phyloP scores from a whole-genome alignment of 2,329 filamentous ascomycete genomes.

The Sporothrix mexicana region DNA sequence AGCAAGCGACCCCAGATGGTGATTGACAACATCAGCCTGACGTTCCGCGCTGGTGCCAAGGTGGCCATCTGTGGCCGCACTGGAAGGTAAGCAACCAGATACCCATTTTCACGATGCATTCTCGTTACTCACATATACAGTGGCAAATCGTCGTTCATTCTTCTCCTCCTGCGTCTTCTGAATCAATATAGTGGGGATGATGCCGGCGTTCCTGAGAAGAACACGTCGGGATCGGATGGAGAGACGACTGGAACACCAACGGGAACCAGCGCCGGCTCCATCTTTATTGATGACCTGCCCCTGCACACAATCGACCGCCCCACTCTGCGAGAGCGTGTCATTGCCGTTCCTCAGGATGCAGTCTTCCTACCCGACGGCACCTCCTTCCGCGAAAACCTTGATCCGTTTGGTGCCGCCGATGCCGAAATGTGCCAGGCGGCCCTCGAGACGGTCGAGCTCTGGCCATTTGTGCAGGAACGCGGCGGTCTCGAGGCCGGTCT shows the following conservation, averaged over 20 bases:
- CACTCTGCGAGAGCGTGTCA: slow-evolving; percentile 54
- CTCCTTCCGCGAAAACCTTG: slow-evolving; percentile 51
- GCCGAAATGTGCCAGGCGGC: slow-evolving; percentile 44
- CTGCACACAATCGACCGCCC: slow-evolving; percentile 49
- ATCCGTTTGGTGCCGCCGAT: slow-evolving; percentile 46
- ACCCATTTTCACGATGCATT: background rate
- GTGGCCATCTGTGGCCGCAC: slow-evolving; percentile 54
- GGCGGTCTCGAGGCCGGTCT: slow-evolving; percentile 46
- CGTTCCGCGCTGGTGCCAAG: slow-evolving; percentile 45
- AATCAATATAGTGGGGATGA: slow-evolving; percentile 43
- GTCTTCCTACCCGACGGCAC: slow-evolving; percentile 54
- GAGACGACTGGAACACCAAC: background rate
- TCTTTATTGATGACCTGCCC: slow-evolving; percentile 52
- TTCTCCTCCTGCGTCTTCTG: slow-evolving; percentile 50
- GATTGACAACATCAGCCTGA: slow-evolving; percentile 40
- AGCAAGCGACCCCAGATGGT: slow-evolving; percentile 41
- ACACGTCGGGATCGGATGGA: background rate
- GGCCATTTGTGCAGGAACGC: slow-evolving; percentile 40
- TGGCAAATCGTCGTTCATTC: slow-evolving; percentile 53
- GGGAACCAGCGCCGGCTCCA: slow-evolving; percentile 36
- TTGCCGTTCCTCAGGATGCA: slow-evolving; percentile 60
- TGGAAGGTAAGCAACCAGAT: slow-evolving; percentile 39
- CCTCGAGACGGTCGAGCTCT: slow-evolving; percentile 48
- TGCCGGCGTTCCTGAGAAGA: slow-evolving; percentile 1
- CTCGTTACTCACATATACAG: slow-evolving; percentile 34